Evolutionary conservation across 2,329 filamentous ascomycete genomes (phyloP), one percentile per base, ranked within the genome.

Genomic region (Dactylella cylindrospora): DNA sequence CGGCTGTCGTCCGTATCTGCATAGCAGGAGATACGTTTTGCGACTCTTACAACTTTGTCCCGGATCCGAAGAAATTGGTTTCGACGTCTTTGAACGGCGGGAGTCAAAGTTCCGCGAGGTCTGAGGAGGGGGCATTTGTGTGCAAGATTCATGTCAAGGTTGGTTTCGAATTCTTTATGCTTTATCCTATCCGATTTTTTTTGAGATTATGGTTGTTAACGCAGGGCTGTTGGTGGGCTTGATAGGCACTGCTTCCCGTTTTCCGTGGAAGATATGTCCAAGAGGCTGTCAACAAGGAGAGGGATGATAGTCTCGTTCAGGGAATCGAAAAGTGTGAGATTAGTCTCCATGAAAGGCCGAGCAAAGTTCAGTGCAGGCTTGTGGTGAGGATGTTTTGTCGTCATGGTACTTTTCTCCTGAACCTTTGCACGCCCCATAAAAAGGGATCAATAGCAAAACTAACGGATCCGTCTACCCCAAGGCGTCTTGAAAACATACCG

Each of bases 401-500:
- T 50, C 76, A 78, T 65, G 74, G 75, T 73, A 68, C 23, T 17
- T 19, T 20, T 20, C 15, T 20, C 15, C n/a, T 12, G 10, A 23
- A 25, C 13, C 7, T 39, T 7, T 10, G 10, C 35, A n/a, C n/a
- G n/a, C n/a, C n/a, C n/a, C n/a, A n/a, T n/a, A n/a, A n/a, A n/a
- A n/a, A n/a, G n/a, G n/a, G n/a, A n/a, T n/a, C n/a, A n/a, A n/a
- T n/a, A n/a, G n/a, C n/a, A n/a, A n/a, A n/a, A n/a, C n/a, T n/a
- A n/a, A n/a, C n/a, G n/a, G n/a, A n/a, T n/a, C n/a, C n/a, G n/a
- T n/a, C 3, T 22, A 15, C 38, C 72, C 17, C 41, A 28, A 68
- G 77, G 77, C 9, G 76, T 79, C 60, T 76, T 78, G 38, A 80
- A 80, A 66, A 79, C 76, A 0, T 80, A 79, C 67, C 76, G 76